Conservation (phyloP, 495 filamentous ascomycete species). For the Diplogelasinospora grovesii region DNA sequence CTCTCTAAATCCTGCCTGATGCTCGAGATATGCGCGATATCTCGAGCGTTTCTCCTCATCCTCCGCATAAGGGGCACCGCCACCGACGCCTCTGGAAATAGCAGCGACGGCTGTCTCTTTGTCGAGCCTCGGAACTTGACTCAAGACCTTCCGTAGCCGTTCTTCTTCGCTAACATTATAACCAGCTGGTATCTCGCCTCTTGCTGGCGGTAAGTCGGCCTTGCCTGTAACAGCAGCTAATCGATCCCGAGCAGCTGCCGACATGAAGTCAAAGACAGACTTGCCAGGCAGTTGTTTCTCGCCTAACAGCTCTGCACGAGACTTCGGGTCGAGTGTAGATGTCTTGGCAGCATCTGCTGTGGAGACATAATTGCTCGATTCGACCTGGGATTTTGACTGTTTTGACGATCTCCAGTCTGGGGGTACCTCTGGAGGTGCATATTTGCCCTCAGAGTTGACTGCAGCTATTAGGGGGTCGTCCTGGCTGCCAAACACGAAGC, state of each 20-base stretch:
- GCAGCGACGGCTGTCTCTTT: constrained; percentile 68
- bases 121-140: constrained; percentile 63
- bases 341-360: constrained; percentile 67
- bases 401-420: constrained; percentile 69
- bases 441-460: constrained; percentile 53
- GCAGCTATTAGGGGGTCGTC: constrained; percentile 46
- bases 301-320: constrained; percentile 75
- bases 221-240: constrained; percentile 72
- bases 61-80: constrained; percentile 82
- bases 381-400: constrained; percentile 28
- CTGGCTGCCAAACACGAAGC: constrained; percentile 66
- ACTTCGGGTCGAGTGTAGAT: constrained; percentile 68
- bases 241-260: constrained; percentile 68
- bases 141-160: constrained; percentile 51
- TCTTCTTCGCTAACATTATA: constrained; percentile 54
- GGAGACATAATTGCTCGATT: constrained; percentile 50
- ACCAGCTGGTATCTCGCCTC: constrained; percentile 66
- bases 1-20: constrained; percentile 59
- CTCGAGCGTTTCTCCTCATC: constrained; percentile 69
- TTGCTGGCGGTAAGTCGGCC: constrained; percentile 65
- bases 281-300: constrained; percentile 81
- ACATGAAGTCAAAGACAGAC: constrained; percentile 93
- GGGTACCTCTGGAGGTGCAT: constrained; percentile 70
- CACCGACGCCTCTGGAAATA: constrained; percentile 62
- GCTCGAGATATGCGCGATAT: constrained; percentile 75